Evolutionary conservation across 1,139 yeast genomes (phyloP), one percentile per base, ranked within the genome.

Genomic region (Wickerhamomyces sp.): DNA sequence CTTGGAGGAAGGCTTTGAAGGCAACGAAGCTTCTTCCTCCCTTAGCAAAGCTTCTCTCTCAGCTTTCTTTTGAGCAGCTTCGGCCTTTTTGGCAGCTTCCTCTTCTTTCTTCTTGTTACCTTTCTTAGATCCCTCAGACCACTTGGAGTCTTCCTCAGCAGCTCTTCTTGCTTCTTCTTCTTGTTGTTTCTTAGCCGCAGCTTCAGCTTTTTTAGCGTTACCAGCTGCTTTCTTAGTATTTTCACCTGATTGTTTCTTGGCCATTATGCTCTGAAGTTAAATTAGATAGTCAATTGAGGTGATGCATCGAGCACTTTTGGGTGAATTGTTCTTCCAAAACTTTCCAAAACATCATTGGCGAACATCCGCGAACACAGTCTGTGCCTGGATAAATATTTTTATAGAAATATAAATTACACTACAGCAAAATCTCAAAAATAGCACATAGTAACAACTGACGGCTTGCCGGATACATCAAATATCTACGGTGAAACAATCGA

Each of bases 51-150:
- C 73, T 34, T 81, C 85, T 58, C 86, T 72, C 59, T 80, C 85
- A 18, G 80, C 79, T 67, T 80, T 81, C 66, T 79, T 81, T 51
- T 78, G 72, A 11, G 81, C 79, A 9, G 83, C 85, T 56, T 79
- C 84, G 45, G 79, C 82, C 59, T 73, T 78, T 60, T 80, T 80
- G 48, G 77, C 75, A 49, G 71, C 73, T 26, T 72, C 76, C 48
- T 82, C 85, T 51, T 79, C 84, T 65, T 81, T 82, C 74, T 86
- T 86, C 67, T 80, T 78, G 63, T 75, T 80, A 38, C 76, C 79
- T 63, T 80, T 81, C 68, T 86, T 86, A 34, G 88, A 58, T 27
- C 95, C 95, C 37, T 81, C 73, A 3, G 75, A 78, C 95, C 95
- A 87, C 50, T 78, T 71, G 11, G 75, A 69, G 18, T 81, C 81